Percentiles rank a stretch among this genome's conserved stretches.
Evolutionary conservation across 2,329 filamentous ascomycete species (phyloP).

Genomic region (Phaeosphaeria sp.): DNA sequence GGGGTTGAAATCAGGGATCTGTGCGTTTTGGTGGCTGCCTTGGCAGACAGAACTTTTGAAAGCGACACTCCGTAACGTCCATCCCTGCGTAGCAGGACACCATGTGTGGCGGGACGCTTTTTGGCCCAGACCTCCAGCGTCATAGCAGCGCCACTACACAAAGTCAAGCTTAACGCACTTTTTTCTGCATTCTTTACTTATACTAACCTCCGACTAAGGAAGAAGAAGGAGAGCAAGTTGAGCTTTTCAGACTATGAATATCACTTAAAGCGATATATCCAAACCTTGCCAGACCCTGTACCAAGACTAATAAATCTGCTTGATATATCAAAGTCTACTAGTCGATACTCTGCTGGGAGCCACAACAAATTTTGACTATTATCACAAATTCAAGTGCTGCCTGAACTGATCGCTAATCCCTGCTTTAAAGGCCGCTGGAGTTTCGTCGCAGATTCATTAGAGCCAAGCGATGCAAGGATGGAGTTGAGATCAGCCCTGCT

Average conservation of each 20-base stretch:
- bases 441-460: no score
- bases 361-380: slow-evolving; percentile 4
- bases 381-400: slow-evolving; percentile 1
- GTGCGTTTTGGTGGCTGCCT: neutral
- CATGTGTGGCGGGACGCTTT: no score
- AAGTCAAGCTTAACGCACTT: no score
- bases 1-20: no score
- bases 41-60: slow-evolving; percentile 7
- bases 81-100: no score
- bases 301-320: slow-evolving; percentile 4
- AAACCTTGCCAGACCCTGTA: neutral
- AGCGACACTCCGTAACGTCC: no score
- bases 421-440: no score
- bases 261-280: neutral
- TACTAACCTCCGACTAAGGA: no score
- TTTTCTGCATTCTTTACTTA: no score
- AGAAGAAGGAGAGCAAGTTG: neutral
- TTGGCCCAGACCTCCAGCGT: no score
- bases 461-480: no score
- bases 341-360: slow-evolving; percentile 6
- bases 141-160: no score
- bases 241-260: neutral
- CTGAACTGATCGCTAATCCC: neutral
- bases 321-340: neutral
- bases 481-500: neutral